Conservation (phyloP, 139 green algal species). For the Chlamydomonas schloesseri region DNA sequence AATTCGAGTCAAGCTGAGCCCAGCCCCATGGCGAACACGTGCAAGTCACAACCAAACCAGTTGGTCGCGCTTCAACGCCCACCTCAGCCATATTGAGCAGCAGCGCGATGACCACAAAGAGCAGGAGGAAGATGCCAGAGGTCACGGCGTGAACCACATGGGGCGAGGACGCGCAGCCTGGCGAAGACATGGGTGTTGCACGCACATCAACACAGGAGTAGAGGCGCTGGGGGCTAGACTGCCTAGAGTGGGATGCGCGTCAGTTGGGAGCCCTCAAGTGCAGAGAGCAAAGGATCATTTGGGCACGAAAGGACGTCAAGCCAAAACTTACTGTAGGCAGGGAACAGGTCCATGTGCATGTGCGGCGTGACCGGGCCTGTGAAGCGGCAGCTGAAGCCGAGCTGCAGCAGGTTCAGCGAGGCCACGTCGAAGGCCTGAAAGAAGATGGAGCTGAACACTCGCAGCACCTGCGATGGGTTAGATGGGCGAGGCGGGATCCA, state of each 20-base stretch:
- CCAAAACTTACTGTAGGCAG: background rate
- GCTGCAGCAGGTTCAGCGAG: conserved; percentile 48
- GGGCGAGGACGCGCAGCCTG: background rate
- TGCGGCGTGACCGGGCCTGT: background rate
- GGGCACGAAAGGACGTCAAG: background rate
- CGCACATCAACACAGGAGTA: no score
- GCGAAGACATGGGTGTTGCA: no score
- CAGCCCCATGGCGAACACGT: no score
- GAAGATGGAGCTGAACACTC: conserved; percentile 39
- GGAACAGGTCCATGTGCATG: conserved; percentile 3
- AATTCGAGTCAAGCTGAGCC: no score
- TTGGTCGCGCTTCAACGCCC: no score
- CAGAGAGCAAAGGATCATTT: no score
- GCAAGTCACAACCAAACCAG: no score
- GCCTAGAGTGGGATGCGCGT: no score
- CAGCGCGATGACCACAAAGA: background rate
- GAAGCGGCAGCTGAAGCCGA: background rate
- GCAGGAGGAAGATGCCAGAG: background rate
- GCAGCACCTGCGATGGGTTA: conserved; percentile 27
- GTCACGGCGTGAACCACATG: background rate
- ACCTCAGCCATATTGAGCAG: background rate
- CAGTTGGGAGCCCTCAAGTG: background rate
- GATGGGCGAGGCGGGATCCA: no score
- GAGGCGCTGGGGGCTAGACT: no score
- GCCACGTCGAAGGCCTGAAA: conserved; percentile 49